These are phyloP conservation scores for Moricandia moricandioides DNA, from an alignment of 345 rosid species.

Conservation along the genomic window DNA sequence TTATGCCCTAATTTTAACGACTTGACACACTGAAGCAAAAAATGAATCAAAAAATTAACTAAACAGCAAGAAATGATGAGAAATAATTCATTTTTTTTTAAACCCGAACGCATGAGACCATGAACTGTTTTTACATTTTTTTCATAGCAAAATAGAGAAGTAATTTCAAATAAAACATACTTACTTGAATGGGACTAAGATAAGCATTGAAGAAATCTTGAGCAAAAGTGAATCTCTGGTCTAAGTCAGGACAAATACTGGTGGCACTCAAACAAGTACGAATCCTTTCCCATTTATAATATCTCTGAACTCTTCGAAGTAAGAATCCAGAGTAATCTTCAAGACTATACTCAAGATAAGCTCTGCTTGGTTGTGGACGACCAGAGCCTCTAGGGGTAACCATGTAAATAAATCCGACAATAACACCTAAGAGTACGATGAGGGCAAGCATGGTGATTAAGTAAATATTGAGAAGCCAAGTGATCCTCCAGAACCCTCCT, in stretches of 20 bases:
- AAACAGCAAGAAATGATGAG: neutral
- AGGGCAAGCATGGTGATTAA: conserved; percentile 72
- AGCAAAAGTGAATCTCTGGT: conserved; percentile 73
- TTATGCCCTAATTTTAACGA: neutral
- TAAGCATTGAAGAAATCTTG: conserved; percentile 86
- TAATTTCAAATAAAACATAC: neutral
- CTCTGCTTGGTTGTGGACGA: conserved; percentile 65
- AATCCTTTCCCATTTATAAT: conserved; percentile 79
- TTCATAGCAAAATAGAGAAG: neutral
- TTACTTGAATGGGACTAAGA: conserved; percentile 76
- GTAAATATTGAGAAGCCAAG: conserved; percentile 70
- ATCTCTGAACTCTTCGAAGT: conserved; percentile 57
- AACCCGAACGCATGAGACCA: neutral
- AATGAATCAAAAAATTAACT: neutral
- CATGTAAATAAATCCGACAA: conserved; percentile 75
- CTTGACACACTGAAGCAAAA: neutral
- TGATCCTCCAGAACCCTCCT: conserved; percentile 87
- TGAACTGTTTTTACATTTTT: neutral
- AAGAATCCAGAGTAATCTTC: conserved; percentile 83
- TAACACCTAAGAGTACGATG: conserved; percentile 54
- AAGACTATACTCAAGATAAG: conserved; percentile 72
- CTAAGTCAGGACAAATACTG: conserved; percentile 64
- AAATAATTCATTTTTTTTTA: neutral
- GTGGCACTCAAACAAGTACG: conserved; percentile 66
- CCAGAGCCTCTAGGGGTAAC: conserved; percentile 77